phyloP scores from a whole-genome alignment of 2,329 filamentous ascomycete species.

The Capronia epimyces region DNA sequence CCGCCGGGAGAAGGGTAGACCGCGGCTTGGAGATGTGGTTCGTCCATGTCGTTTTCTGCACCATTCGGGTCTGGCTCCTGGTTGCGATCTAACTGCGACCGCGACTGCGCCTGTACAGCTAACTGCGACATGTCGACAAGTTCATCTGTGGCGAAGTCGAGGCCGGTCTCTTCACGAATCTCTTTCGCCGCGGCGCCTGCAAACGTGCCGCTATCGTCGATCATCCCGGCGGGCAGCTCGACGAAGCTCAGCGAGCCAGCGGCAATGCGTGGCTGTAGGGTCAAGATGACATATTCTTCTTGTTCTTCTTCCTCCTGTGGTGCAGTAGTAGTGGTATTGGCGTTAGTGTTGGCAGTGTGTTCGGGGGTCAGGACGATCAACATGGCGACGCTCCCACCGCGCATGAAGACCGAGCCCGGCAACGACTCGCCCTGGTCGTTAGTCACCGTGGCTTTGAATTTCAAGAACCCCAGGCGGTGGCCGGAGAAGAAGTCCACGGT shows the following conservation, averaged over 20 bases:
- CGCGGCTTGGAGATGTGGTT: slow-evolving; percentile 41
- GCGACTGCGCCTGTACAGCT: slow-evolving; percentile 28
- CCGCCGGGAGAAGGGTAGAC: slow-evolving; percentile 53
- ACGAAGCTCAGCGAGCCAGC: slow-evolving; percentile 50
- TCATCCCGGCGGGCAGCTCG: slow-evolving; percentile 58
- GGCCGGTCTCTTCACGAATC: slow-evolving; percentile 53
- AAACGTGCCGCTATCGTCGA: slow-evolving; percentile 52
- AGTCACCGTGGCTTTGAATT: slow-evolving; percentile 50
- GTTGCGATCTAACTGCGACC: neutral
- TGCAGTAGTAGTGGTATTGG: neutral
- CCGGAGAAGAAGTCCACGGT: slow-evolving; percentile 49
- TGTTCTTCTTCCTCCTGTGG: slow-evolving; percentile 20
- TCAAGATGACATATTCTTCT: slow-evolving; percentile 49
- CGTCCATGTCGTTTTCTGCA: slow-evolving; percentile 15
- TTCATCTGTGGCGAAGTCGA: slow-evolving; percentile 47
- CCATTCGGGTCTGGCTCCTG: slow-evolving; percentile 27
- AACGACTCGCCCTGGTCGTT: slow-evolving; percentile 49
- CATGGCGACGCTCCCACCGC: slow-evolving; percentile 55
- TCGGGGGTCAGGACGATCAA: slow-evolving; percentile 51
- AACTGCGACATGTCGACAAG: slow-evolving; percentile 52
- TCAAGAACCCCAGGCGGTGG: slow-evolving; percentile 51
- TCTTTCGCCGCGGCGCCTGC: slow-evolving; percentile 53
- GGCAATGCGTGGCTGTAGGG: slow-evolving; percentile 54
- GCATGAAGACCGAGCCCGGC: slow-evolving; percentile 53
- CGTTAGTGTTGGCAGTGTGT: neutral